These are phyloP conservation scores for Nasturtium officinale DNA, from an alignment of 345 rosid genomes.

Conservation along the genomic window DNA sequence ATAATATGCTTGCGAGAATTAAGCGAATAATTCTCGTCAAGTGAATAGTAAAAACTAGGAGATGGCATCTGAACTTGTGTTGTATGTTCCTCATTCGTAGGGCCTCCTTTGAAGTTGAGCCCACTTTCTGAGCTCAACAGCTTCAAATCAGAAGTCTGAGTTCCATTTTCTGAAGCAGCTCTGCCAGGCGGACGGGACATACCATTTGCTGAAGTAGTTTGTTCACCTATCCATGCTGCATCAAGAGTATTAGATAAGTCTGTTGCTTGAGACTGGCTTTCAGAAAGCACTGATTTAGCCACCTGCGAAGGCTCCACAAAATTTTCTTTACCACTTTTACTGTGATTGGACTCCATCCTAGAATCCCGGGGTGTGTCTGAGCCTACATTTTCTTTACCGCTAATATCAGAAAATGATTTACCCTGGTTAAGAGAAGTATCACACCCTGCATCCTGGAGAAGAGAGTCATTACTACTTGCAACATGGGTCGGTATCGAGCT, in stretches of 20 bases:
- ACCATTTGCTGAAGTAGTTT: constrained; percentile 60
- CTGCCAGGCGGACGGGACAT: constrained; percentile 47
- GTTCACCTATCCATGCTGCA: constrained; percentile 76
- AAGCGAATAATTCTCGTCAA: constrained; percentile 45
- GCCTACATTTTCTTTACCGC: constrained; percentile 42
- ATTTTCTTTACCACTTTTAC: constrained; percentile 43
- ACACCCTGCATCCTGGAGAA: constrained; percentile 39
- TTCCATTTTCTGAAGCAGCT: constrained; percentile 42
- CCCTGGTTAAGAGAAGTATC: constrained; percentile 29
- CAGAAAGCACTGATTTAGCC: constrained; percentile 50
- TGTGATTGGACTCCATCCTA: constrained; percentile 46
- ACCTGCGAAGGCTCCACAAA: constrained; percentile 50
- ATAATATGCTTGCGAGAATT: constrained; percentile 57
- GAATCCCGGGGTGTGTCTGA: constrained; percentile 41
- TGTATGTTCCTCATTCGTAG: constrained; percentile 30
- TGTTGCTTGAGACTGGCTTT: constrained; percentile 53
- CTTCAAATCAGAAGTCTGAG: constrained; percentile 39
- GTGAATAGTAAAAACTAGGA: constrained; percentile 52
- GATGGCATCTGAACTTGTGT: constrained; percentile 51
- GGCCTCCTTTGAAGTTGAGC: constrained; percentile 36
- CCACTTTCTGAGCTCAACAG: constrained; percentile 33
- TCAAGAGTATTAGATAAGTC: constrained; percentile 77
- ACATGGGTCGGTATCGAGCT: constrained; percentile 47
- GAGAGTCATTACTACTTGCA: constrained; percentile 49
- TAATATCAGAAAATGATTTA: constrained; percentile 34